Evolutionary conservation across 73 alveolate species (phyloP).

Genomic region (Paraurostyla sp.): DNA sequence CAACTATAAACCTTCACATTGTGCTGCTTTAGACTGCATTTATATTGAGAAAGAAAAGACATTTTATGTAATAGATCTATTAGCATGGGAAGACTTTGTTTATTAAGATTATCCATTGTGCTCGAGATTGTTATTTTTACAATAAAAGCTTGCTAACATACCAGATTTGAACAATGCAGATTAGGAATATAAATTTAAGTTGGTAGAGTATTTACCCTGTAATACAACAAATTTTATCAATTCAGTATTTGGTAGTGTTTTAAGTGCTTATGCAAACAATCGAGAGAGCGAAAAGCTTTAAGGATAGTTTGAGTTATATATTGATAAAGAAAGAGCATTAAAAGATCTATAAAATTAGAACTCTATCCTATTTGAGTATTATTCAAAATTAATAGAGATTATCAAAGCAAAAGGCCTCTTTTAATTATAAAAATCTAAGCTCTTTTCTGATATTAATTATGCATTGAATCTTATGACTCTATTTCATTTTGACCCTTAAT

Average conservation of each 20-base stretch:
- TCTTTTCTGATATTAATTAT: neutral
- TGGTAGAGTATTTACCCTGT: constrained; percentile 39
- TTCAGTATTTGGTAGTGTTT: neutral
- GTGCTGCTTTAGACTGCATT: constrained; percentile 43
- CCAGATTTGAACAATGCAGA: neutral
- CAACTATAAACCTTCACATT: neutral
- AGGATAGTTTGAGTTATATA: neutral
- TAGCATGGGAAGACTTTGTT: constrained; percentile 30
- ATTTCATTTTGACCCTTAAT: neutral
- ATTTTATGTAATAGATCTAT: constrained; percentile 26
- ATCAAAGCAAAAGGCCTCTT: neutral
- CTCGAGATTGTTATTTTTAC: constrained; percentile 41
- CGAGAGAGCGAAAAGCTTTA: neutral
- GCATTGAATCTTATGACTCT: neutral
- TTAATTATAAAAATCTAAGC: neutral
- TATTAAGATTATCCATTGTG: constrained; percentile 43
- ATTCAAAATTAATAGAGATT: neutral
- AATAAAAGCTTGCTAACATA: constrained; percentile 8
- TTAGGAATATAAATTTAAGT: constrained; percentile 39
- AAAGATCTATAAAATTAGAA: neutral
- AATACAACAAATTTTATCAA: neutral
- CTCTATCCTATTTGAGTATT: neutral
- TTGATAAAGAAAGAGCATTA: neutral
- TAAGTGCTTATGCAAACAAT: constrained; percentile 7
- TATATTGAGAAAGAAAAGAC: neutral